Evolutionary conservation across 306 rosid species (phyloP).

Genomic region (Psophocarpus tetragonolobus): DNA sequence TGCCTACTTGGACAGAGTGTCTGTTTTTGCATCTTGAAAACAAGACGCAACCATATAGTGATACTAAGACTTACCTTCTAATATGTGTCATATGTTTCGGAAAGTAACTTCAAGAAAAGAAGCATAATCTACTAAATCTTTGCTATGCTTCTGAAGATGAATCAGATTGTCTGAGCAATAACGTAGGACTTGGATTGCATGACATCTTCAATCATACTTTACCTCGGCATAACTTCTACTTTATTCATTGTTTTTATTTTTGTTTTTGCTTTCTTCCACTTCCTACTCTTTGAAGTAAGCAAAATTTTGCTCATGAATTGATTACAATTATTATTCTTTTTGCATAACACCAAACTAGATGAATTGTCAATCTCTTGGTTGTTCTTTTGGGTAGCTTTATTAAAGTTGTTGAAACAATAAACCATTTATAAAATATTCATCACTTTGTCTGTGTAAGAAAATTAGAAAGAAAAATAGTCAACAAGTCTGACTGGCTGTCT

Average conservation of each 20-base stretch:
- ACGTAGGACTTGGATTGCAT: not conserved
- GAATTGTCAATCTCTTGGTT: not conserved
- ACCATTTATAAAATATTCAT: not conserved
- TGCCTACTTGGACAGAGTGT: not conserved
- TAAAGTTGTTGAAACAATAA: not conserved
- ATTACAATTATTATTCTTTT: not conserved
- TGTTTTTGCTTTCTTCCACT: not conserved
- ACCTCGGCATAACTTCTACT: not conserved
- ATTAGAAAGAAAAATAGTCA: not conserved
- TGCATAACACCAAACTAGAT: not conserved
- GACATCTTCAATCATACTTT: not conserved
- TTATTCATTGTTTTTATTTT: not conserved
- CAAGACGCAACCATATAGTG: not conserved
- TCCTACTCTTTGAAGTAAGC: not conserved
- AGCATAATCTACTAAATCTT: not conserved
- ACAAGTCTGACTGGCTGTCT: not conserved
- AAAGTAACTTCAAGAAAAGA: not conserved
- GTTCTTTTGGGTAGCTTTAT: not conserved
- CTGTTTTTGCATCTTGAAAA: not conserved
- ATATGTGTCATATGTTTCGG: not conserved
- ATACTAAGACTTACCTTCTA: not conserved
- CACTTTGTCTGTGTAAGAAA: not conserved
- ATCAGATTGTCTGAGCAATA: not conserved
- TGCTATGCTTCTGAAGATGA: not conserved
- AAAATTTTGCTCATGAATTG: not conserved